Percentiles rank a stretch among this genome's conserved stretches.
These are phyloP conservation scores for Colletotrichum musae DNA, from an alignment of 2,329 filamentous ascomycete species.

Conservation along the genomic window DNA sequence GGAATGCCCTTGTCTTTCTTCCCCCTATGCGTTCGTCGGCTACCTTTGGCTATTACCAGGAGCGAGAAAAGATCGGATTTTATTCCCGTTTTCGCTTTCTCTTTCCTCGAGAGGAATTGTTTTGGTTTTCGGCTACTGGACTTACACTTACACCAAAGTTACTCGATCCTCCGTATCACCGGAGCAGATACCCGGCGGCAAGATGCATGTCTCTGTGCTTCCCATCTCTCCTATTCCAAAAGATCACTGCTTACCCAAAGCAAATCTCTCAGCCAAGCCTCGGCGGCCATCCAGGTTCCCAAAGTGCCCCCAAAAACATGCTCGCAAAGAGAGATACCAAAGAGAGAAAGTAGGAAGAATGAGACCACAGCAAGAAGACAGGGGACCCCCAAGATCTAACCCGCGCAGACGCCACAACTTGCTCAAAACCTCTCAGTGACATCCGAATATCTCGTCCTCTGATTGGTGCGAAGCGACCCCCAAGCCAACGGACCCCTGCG, in stretches of 20 bases:
- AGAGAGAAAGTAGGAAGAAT: no score
- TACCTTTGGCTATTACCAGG: no score
- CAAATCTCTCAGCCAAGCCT: no score
- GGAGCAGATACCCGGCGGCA: no score
- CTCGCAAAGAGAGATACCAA: neutral
- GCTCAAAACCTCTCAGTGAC: slow-evolving; percentile 63
- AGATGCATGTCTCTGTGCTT: no score
- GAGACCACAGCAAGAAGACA: neutral
- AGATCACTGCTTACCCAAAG: no score
- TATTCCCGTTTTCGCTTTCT: slow-evolving; percentile 8
- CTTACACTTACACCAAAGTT: no score
- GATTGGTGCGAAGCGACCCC: slow-evolving; percentile 9
- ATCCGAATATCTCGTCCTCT: neutral
- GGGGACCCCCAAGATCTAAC: slow-evolving; percentile 23
- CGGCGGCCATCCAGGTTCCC: neutral
- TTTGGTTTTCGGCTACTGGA: neutral
- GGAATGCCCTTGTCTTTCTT: slow-evolving; percentile 3
- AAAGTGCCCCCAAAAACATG: neutral
- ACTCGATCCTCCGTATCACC: no score
- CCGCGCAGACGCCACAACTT: slow-evolving; percentile 55
- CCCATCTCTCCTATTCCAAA: no score
- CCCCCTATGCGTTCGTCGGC: neutral
- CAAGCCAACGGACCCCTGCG: slow-evolving; percentile 26
- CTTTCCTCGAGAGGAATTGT: neutral
- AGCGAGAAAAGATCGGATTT: neutral